Percentiles rank a stretch among this genome's conserved stretches.
Conservation (phyloP, 2,329 filamentous ascomycete genomes). For the Phaeophleospora eucalypticola region DNA sequence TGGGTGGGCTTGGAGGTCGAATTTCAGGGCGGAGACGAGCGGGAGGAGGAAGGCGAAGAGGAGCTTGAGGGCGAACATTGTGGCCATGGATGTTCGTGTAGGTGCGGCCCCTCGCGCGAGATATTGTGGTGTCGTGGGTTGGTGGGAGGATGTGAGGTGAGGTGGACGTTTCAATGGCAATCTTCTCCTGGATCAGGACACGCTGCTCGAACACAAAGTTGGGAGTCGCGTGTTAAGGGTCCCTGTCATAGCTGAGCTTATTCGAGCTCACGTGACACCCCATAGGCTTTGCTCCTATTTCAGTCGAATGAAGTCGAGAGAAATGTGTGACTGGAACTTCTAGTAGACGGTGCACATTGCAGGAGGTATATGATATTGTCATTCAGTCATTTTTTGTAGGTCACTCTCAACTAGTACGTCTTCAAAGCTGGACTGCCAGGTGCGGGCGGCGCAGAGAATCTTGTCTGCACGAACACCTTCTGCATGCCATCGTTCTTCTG, state of each 20-base stretch:
- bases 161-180: not conserved
- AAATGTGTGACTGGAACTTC: too few species aligned
- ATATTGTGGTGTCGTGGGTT: not conserved
- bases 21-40: conserved; percentile 70
- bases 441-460: conserved; percentile 51
- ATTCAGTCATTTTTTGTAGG: too few species aligned
- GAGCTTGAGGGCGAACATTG: conserved; percentile 29
- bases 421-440: conserved; percentile 51
- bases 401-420: conserved; percentile 40
- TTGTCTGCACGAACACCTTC: conserved; percentile 69
- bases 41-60: conserved; percentile 40
- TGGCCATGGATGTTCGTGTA: conserved; percentile 4
- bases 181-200: not conserved
- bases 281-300: too few species aligned
- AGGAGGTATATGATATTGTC: too few species aligned
- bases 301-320: too few species aligned
- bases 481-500: conserved; percentile 71
- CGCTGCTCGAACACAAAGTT: not conserved
- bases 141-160: too few species aligned
- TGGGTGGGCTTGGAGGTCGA: conserved; percentile 74
- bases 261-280: not conserved
- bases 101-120: too few species aligned
- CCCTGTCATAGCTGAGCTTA: not conserved
- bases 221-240: not conserved
- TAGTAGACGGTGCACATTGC: too few species aligned